A percentile compares a stretch with the other conserved stretches of the same genome.
These are phyloP conservation scores for Paramecium sonneborni DNA, from an alignment of 73 alveolate genomes.

Conservation along the genomic window DNA sequence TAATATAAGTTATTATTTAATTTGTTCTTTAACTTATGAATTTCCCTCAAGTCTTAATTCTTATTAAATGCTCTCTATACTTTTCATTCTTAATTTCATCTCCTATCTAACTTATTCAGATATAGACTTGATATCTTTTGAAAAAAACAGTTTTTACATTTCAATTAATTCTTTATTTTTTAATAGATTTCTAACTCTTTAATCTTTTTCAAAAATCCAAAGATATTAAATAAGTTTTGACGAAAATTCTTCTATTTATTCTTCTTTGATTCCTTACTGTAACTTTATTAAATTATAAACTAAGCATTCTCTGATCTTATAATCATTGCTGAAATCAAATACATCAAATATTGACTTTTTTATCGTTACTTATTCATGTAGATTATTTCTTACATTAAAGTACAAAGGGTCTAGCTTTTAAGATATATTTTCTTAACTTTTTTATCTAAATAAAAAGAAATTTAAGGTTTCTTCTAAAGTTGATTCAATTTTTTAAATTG, in stretches of 20 bases:
- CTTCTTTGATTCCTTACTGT: background rate
- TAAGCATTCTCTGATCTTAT: background rate
- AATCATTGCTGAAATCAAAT: background rate
- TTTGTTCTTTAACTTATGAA: background rate
- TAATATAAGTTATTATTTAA: background rate
- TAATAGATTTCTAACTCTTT: background rate
- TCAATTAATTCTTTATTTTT: background rate
- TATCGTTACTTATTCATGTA: too few relatives aligned
- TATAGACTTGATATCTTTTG: background rate
- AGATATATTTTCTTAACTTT: background rate
- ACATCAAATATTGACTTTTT: background rate
- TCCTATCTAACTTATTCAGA: background rate
- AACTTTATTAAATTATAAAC: background rate
- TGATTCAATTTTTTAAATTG: too few relatives aligned
- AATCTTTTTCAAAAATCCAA: background rate
- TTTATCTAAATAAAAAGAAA: background rate
- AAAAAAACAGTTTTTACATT: background rate
- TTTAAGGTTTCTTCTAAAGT: background rate
- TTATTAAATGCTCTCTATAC: background rate
- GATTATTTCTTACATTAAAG: background rate
- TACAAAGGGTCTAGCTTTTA: background rate
- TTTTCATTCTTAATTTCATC: background rate
- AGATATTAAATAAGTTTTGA: background rate
- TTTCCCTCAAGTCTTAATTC: background rate
- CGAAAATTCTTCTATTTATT: background rate